Base-by-base conservation (phyloP, 2,329 filamentous ascomycete species). In the Hymenoscyphus scutula region DNA sequence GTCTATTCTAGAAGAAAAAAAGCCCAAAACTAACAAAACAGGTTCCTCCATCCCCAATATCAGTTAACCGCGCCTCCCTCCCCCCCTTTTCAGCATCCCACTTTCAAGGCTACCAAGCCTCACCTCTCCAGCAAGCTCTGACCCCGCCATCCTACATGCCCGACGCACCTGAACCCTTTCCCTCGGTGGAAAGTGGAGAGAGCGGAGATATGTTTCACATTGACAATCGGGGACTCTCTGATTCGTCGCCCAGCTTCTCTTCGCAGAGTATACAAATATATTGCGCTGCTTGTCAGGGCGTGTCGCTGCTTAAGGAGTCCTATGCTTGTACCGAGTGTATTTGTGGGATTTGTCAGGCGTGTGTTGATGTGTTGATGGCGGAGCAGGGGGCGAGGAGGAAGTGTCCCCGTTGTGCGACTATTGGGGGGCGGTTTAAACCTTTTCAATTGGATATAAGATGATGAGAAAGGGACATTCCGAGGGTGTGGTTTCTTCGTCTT, bases 281-380 rank as follows among this genome's bases (percentile, higher is more conserved):
- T 74, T 98, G 94, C 75, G 91, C 93, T 23, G 90, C 89, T 56
- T 98, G 94, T 73, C 87, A 91, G 67, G 86, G 89, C 41, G 81
- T 92, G 19, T 93, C 89, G 58, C 79, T 88, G 11, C 79, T 98
- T 29, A 89, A 87, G 71, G 90, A 94, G 71, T 95, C 91, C 37
- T 97, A 92, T 73, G 94, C 94, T 25, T 98, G 94, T 75, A 97
- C 93, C 1, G 93, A 97, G 76, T 98, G 95, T 75, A 96, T 98
- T 67, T 96, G 92, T 74, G 94, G 93, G 17, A 84, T 98, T 57
- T 98, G 95, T 76, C 86, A 89, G 67, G 87, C 92, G 63, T 98
- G 94, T 72, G 92, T 97, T 62, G 89, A 92, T 71, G 86, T 91
- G 37, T 80, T 94, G 61, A 87, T 91, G 77, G 85, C 84, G 69